phyloP scores from a whole-genome alignment of 805 yeast genomes.

The Wickerhamomyces alni region DNA sequence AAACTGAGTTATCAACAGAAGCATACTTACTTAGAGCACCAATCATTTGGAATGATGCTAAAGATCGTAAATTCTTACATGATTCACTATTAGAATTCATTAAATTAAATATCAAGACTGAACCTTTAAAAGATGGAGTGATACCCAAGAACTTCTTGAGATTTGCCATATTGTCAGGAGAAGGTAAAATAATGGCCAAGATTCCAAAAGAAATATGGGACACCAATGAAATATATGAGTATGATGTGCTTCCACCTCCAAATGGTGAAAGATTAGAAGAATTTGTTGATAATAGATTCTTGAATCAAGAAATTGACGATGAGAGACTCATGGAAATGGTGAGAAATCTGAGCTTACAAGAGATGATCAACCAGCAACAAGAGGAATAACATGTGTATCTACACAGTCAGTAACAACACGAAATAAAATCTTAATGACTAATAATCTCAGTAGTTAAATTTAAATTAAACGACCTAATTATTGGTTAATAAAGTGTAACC shows the following conservation, averaged over 20 bases:
- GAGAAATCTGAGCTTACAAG: constrained; percentile 21
- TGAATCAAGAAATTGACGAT: constrained; percentile 17
- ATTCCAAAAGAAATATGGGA: constrained; percentile 60
- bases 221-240: constrained; percentile 56
- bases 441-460: too few species aligned
- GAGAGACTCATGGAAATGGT: constrained; percentile 23
- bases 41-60: constrained; percentile 46
- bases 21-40: constrained; percentile 55
- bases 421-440: too few species aligned
- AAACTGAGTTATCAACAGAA: constrained; percentile 38
- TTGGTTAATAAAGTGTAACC: too few species aligned
- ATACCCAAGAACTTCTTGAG: constrained; percentile 60
- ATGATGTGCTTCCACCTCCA: constrained; percentile 66
- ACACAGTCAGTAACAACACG: too few species aligned
- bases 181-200: constrained; percentile 62
- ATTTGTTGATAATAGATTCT: constrained; percentile 26
- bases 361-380: constrained; percentile 4
- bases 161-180: constrained; percentile 66
- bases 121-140: constrained; percentile 15
- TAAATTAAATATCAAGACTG: constrained; percentile 6
- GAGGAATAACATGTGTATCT: too few species aligned
- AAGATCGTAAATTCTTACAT: constrained; percentile 41
- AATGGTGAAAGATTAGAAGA: constrained; percentile 29
- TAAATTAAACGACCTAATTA: too few species aligned
- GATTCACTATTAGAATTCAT: constrained; percentile 31